These are phyloP conservation scores for Albugo laibachii DNA, from an alignment of 352 stramenopile genomes.

Conservation along the genomic window DNA sequence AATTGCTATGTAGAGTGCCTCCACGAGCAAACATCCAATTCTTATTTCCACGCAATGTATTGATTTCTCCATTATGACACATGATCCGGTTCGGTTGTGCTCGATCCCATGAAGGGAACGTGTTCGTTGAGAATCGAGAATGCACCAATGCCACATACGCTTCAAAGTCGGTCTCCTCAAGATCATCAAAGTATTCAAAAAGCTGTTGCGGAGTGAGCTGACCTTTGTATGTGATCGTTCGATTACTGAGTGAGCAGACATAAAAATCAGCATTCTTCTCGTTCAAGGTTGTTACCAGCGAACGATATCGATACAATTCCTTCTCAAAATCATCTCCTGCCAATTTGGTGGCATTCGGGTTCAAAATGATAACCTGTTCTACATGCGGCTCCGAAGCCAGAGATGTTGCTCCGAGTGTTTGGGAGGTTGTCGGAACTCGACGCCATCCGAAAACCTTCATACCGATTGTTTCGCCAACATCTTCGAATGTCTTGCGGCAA, in stretches of 20 bases:
- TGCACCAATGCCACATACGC: conserved; percentile 91
- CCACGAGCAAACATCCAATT: conserved; percentile 93
- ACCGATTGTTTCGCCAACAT: conserved; percentile 68
- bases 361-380: conserved; percentile 85
- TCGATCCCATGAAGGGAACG: conserved; percentile 91
- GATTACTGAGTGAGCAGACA: conserved; percentile 85
- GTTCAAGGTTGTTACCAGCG: conserved; percentile 31
- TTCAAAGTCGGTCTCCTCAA: conserved; percentile 57
- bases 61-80: conserved; percentile 98
- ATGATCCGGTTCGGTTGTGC: conserved; percentile 95
- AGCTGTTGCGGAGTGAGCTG: conserved; percentile 91
- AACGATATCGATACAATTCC: conserved; percentile 48
- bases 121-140: conserved; percentile 96
- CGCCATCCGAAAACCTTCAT: conserved; percentile 87
- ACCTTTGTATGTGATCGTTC: conserved; percentile 96
- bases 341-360: conserved; percentile 45
- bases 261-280: conserved; percentile 84
- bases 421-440: conserved; percentile 85
- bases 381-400: conserved; percentile 86
- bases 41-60: conserved; percentile 93
- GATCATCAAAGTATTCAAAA: conserved; percentile 45
- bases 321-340: conserved; percentile 82
- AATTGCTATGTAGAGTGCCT: conserved; percentile 80
- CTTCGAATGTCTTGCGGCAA: conserved; percentile 78
- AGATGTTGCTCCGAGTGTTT: conserved; percentile 84